These are phyloP conservation scores for Fomitopsis pinicola DNA, from an alignment of 1,284 basidiomycete species.

Conservation along the genomic window DNA sequence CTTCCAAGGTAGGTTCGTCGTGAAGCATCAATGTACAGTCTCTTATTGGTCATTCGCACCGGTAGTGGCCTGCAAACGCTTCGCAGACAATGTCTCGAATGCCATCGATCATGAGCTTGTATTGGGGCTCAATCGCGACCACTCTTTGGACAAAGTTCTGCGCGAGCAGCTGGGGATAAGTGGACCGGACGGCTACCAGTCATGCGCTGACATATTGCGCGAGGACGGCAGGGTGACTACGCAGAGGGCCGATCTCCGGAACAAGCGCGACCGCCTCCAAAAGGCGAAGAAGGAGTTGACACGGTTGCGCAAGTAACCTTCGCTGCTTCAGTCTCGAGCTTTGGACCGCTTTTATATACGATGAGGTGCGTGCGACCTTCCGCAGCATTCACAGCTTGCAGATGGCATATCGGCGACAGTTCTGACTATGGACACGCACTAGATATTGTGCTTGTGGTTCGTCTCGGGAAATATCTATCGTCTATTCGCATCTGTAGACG, in stretches of 20 bases:
- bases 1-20: constrained; percentile 52
- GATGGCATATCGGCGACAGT: too few species aligned
- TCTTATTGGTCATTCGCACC: background rate
- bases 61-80: constrained; percentile 66
- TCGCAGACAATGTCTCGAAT: constrained; percentile 58
- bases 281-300: background rate
- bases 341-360: too few species aligned
- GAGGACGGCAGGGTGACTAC: constrained; percentile 42
- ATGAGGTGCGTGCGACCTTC: too few species aligned
- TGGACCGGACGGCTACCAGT: constrained; percentile 37
- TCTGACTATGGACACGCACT: too few species aligned
- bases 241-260: constrained; percentile 42
- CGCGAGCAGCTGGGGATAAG: constrained; percentile 40
- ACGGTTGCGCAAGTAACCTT: background rate
- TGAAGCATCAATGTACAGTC: background rate
- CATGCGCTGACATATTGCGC: constrained; percentile 48
- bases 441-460: too few species aligned
- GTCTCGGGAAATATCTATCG: too few species aligned
- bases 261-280: constrained; percentile 38
- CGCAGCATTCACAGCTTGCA: too few species aligned
- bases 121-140: constrained; percentile 30
- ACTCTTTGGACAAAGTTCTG: constrained; percentile 41
- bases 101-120: constrained; percentile 63
- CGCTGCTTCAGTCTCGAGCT: too few species aligned
- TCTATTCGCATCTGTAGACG: too few species aligned